phyloP scores from a whole-genome alignment of 169 alveolate species.

The Cryptosporidium sp. region DNA sequence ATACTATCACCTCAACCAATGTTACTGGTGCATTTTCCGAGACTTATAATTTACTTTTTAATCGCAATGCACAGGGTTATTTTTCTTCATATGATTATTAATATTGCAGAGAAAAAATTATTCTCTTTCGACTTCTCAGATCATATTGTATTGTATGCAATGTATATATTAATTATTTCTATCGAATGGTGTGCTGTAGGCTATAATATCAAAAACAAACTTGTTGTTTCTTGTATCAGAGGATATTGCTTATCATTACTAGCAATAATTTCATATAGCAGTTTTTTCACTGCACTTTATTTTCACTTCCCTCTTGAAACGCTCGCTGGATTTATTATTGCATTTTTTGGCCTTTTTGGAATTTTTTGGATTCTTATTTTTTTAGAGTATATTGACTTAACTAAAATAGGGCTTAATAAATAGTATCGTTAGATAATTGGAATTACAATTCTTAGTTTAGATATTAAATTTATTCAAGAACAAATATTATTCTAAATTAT shows the following conservation, averaged over 20 bases:
- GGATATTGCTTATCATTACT: constrained; percentile 59
- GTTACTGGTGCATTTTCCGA: constrained; percentile 51
- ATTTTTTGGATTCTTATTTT: constrained; percentile 41
- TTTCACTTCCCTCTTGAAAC: constrained; percentile 72
- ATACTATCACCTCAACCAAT: constrained; percentile 60
- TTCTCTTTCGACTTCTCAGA: constrained; percentile 61
- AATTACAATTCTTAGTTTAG: neutral
- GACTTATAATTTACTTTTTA: constrained; percentile 23
- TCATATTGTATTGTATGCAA: constrained; percentile 57
- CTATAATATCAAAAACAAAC: constrained; percentile 30
- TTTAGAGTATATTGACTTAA: constrained; percentile 31
- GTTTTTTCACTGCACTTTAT: constrained; percentile 70
- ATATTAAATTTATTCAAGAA: neutral
- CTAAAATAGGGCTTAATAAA: constrained; percentile 35
- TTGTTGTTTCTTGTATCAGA: constrained; percentile 51
- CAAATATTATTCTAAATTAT: no score
- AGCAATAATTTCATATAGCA: constrained; percentile 45
- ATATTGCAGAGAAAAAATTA: constrained; percentile 36
- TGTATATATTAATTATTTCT: constrained; percentile 65
- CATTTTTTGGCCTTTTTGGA: constrained; percentile 50
- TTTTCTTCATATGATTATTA: constrained; percentile 39
- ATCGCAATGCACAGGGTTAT: constrained; percentile 47
- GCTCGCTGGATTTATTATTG: constrained; percentile 50
- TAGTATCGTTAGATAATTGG: neutral
- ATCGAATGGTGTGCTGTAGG: constrained; percentile 74